Base-by-base conservation (phyloP, 148 eudicot genomes). In the Vaccinium vitisidaea region DNA sequence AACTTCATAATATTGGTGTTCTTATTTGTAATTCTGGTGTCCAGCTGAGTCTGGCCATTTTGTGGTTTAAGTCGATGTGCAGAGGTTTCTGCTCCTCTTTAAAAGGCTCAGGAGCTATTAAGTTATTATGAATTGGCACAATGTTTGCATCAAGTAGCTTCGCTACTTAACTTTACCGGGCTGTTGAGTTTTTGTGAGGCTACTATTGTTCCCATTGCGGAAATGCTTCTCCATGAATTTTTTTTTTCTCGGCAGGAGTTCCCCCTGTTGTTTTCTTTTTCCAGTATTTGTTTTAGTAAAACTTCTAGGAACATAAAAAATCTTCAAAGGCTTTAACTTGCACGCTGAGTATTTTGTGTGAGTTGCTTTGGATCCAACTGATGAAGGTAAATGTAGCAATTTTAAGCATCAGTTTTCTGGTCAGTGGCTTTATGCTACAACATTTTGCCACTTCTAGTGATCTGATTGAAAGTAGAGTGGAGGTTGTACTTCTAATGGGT, bases 31-130 rank as follows among this genome's bases (percentile, higher is more conserved):
- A 2, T 19, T 58, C 53, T 80, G 69, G 12, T 16, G 16, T 80
- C 69, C 74, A 61, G 52, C 63, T 61, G 71, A 19, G 10, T 58
- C 69, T 36, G 27, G 49, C 32, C 27, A 23, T 55, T 49, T 30
- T 63, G 84, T 82, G n/a, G 4, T 67, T 46, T 67, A 55, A 49
- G 58, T 58, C 55, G 69, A 67, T 15, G 69, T 82, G 83, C 53
- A 30, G 54, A 19, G 32, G 11, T 59, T 15, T 67, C 55, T 81
- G 43, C 54, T 81, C 48, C 49, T 65, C 82, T 14, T 14, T 14
- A 13, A 61, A 0, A 81, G 25, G 25, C 53, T 61, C 13, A 32
- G 75, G 27, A 36, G 48, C 65, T 80, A 36, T 18, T 2, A 12
- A 49, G 71, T 39, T 39, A 58, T 21, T 39, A 30, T 21, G 73